A percentile compares a stretch with the other conserved stretches of the same genome.
These are phyloP conservation scores for Geopyxis carbonaria DNA, from an alignment of 495 filamentous ascomycete species.

Conservation along the genomic window DNA sequence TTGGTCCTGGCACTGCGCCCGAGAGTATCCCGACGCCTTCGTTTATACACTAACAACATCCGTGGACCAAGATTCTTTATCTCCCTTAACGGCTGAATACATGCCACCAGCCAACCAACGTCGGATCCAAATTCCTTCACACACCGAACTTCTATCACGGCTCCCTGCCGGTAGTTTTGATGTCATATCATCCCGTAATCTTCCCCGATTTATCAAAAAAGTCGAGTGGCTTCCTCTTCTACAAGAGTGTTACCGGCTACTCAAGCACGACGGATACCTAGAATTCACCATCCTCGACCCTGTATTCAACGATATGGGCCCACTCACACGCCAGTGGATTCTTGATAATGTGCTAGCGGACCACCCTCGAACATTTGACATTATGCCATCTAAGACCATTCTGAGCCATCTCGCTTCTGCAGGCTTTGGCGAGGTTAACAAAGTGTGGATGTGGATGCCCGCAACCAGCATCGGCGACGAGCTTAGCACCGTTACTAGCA, in stretches of 20 bases:
- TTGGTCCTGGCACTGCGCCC: slow-evolving; percentile 21
- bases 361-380: slow-evolving; percentile 5
- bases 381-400: slow-evolving; percentile 15
- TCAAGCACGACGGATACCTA: slow-evolving; percentile 23
- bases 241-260: slow-evolving; percentile 15
- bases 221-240: slow-evolving; percentile 9
- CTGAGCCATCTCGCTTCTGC: slow-evolving; percentile 9
- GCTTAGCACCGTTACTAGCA: slow-evolving; percentile 21
- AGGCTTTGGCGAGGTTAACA: slow-evolving; percentile 17
- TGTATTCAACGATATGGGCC: slow-evolving; percentile 23
- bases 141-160: slow-evolving; percentile 1
- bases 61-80: too few relatives aligned
- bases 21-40: slow-evolving; percentile 18
- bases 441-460: slow-evolving; percentile 26
- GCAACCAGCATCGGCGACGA: slow-evolving; percentile 23
- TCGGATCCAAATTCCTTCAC: slow-evolving; percentile 4
- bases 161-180: slow-evolving; percentile 6
- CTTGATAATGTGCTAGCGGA: slow-evolving; percentile 9
- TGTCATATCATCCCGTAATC: slow-evolving; percentile 7
- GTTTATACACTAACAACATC: background rate
- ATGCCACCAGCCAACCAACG: slow-evolving; percentile 4
- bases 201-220: slow-evolving; percentile 3
- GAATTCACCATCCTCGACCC: slow-evolving; percentile 14
- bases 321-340: slow-evolving; percentile 14
- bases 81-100: slow-evolving; percentile 3